Evolutionary conservation across 306 rosid genomes (phyloP), one percentile per base, ranked within the genome.

Genomic region (Malus sieversii): DNA sequence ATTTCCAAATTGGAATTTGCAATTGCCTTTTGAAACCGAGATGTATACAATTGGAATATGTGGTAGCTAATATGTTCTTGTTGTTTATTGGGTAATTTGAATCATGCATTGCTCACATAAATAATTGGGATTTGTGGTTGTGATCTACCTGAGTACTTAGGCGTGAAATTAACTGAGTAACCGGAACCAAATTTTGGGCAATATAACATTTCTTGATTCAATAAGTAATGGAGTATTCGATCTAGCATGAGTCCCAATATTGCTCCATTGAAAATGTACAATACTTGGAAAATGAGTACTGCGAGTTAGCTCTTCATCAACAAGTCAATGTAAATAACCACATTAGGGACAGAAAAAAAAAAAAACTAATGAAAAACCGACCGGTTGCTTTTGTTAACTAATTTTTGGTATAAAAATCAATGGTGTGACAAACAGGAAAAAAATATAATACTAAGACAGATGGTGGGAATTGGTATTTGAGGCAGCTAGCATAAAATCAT

Each of bases 101-200:
- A 66, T 66, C 23, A 25, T 48, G 55, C 40, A 6, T 66, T 66
- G 38, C 14, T 64, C 44, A 30, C 68, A 64, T 20, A 32, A 71
- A 64, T 71, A 77, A 62, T 74, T 46, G 71, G 51, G 73, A 46
- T 64, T 64, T 74, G 32, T 68, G 60, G 40, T 63, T 71, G 20
- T 48, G 55, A 48, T 48, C 55, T 48, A 48, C 20, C 55, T 15
- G 55, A 48, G 55, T 15, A 48, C 55, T 18, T 4, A 4, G 55
- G 55, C 55, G 20, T 48, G 55, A 48, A 66, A 33, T 13, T 25
- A 66, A 3, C 15, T 4, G 20, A 7, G 3, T 19, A 64, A 18
- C 30, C 46, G 23, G 48, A 53, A 6, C 12, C 23, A 29, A 14
- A 70, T 18, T 52, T 25, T 35, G 64, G 46, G 64, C 22, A 53